Base-by-base conservation (phyloP, 352 stramenopile genomes). In the Phytophthora sp. region DNA sequence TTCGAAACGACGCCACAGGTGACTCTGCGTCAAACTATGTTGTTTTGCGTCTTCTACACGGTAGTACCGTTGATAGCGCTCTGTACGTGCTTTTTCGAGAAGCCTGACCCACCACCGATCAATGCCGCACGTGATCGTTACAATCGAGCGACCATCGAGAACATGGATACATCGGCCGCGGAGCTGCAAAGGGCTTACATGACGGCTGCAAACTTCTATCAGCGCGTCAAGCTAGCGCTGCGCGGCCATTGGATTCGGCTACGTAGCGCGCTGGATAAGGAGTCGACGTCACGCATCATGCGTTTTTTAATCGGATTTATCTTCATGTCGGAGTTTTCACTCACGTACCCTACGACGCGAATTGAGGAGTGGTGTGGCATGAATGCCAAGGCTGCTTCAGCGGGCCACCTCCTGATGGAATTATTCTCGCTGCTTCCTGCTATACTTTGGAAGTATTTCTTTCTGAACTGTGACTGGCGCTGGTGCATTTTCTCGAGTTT, bases 291-390 rank as follows among this genome's bases (percentile, higher is more conserved):
- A 16, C 56, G 63, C 5, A 63, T 83, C 20, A 65, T 73, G 6
- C 54, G 63, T 8, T 85, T 81, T 52, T 62, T 85, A 18, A 71
- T 79, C 31, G 55, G 74, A 16, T 85, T 79, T 42, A 62, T 85
- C 29, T 76, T 85, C 58, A 77, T 85, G 47, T 75, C 51, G 20
- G 77, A 85, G 41, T 85, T 85, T 42, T 79, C 77, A 15, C 50
- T 85, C 9, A 71, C 61, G 26, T 85, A 85, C 38, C 68, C 77
- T 21, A 74, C 70, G 4, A 63, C 31, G 2, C 54, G 76, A 23
- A 61, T 85, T 2, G 68, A 80, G 39, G 57, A 76, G 47, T 85
- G 77, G 77, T 78, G 61, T 21, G 56, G 51, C 2, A 73, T 82
- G 56, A 79, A 69, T n/a, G 35, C 59, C 7, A 73, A 73, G 39